phyloP scores from a whole-genome alignment of 352 stramenopile species.

The Phytophthora palmivora region DNA sequence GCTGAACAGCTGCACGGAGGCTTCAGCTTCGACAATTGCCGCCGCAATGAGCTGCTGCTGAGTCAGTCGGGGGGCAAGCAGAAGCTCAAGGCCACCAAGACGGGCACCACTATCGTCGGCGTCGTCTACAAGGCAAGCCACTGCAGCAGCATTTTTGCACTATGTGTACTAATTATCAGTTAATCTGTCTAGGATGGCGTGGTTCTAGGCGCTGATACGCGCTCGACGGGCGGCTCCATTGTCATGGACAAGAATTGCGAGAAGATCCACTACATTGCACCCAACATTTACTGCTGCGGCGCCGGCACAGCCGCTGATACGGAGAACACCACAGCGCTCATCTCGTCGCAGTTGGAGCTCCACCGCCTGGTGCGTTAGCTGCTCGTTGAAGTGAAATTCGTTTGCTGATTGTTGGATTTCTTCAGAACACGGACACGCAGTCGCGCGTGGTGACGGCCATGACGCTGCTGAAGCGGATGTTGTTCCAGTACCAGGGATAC shows the following conservation, averaged over 20 bases:
- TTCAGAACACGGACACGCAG: constrained; percentile 80
- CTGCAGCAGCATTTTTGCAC: constrained; percentile 10
- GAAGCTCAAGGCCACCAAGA: constrained; percentile 92
- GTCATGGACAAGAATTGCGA: constrained; percentile 99
- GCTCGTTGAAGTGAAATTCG: constrained; percentile 5
- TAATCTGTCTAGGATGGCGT: constrained; percentile 85
- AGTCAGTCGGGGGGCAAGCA: constrained; percentile 53
- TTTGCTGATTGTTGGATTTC: constrained; percentile 12
- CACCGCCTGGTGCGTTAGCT: constrained; percentile 88
- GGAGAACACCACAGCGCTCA: constrained; percentile 91
- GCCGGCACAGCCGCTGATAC: constrained; percentile 98
- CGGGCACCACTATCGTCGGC: constrained; percentile 97
- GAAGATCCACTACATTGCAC: constrained; percentile 99
- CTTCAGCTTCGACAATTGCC: constrained; percentile 95
- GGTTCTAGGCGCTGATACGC: constrained; percentile 97
- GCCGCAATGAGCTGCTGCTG: constrained; percentile 92
- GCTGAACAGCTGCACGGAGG: constrained; percentile 69
- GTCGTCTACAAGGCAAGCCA: constrained; percentile 92
- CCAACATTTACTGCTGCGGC: constrained; percentile 99
- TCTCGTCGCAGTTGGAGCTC: constrained; percentile 95
- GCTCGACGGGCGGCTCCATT: constrained; percentile 95
- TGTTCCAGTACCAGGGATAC: constrained; percentile 98
- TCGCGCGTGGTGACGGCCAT: constrained; percentile 97
- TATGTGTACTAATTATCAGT: constrained; percentile 1
- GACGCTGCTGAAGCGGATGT: constrained; percentile 96